Base-by-base conservation (phyloP, 2,329 filamentous ascomycete genomes). In the Aspergillus sp. region DNA sequence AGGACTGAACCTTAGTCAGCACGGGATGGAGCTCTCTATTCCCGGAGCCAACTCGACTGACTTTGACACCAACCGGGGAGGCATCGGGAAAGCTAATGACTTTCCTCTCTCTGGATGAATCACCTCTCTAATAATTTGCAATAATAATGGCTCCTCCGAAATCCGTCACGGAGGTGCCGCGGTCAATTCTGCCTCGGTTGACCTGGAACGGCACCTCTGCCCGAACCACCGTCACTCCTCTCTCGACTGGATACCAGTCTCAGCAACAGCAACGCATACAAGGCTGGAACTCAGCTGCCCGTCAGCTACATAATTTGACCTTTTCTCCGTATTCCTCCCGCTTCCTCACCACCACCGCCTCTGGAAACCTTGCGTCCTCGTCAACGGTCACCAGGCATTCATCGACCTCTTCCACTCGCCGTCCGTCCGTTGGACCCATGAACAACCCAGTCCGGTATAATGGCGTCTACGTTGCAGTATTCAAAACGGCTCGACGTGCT, bases 381-480 rank as follows among this genome's bases (percentile, higher is more conserved):
- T 53, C 56, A 27, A 51, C 55, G 32, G 52, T 60, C 52, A 49
- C 55, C 41, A 57, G 56, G 42, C 54, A 52, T 22, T 49, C 56
- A 17, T 43, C 53, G 7, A 45, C 35, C 3, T 43, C 45, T 15
- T 27, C 52, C 13, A 43, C 50, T 10, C 47, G 42, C 7, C 53
- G 41, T 41, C 54, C 54, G 13, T 47, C 55, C 7, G 30, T 52
- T 27, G 54, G 60, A n/a, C 23, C 55, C 17, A 43, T 53, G 23
- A 52, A 56, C 30, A 60, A 54, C 33, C 69, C 72, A 19, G 61
- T 75, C 48, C 63, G 70, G 41, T 62, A 74, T 54, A 72, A 75
- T 66, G 72, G 72, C 6, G 70, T 74, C 7, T 75, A 74, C 50
- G 72, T 72, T n/a, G 68, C 71, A 10, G 52, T 59, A 2, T 74